phyloP scores from a whole-genome alignment of 352 stramenopile genomes.

The Phytophthora foliorum region DNA sequence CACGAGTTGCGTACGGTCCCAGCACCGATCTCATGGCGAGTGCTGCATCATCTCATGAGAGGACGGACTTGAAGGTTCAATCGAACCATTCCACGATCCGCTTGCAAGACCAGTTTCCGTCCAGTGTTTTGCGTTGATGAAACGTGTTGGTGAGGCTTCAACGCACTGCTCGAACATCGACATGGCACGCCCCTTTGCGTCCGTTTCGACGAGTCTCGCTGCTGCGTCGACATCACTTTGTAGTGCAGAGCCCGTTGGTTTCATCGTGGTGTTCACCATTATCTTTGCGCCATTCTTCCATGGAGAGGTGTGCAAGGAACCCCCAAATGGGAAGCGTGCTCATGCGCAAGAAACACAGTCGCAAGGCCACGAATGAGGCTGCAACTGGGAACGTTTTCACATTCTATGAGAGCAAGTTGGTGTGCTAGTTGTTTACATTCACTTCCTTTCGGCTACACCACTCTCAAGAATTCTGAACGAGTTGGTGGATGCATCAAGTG shows the following conservation, averaged over 20 bases:
- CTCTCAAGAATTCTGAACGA: slow-evolving; percentile 45
- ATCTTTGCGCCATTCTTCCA: not conserved
- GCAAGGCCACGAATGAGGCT: not conserved
- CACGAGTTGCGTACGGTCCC: not conserved
- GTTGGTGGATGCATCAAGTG: slow-evolving; percentile 46
- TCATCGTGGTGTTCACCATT: not conserved
- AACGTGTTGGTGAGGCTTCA: not conserved
- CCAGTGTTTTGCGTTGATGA: not conserved
- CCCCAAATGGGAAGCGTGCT: slow-evolving; percentile 2
- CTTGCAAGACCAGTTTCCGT: slow-evolving; percentile 2
- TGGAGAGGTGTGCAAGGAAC: not conserved
- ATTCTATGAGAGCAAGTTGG: not conserved
- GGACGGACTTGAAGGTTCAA: not conserved
- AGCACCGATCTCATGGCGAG: slow-evolving; percentile 1
- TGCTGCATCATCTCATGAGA: slow-evolving; percentile 13
- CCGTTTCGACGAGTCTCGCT: slow-evolving; percentile 6
- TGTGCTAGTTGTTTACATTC: not conserved
- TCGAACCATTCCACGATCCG: slow-evolving; percentile 14
- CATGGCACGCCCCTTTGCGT: not conserved
- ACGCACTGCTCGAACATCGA: slow-evolving; percentile 4
- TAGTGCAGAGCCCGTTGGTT: slow-evolving; percentile 2
- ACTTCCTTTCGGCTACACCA: slow-evolving; percentile 28
- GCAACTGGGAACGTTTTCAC: not conserved
- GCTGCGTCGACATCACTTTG: too few species aligned
- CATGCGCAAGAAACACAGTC: slow-evolving; percentile 16